Base-by-base conservation (phyloP, 176 grass and related monocot species). In the Elymus sibiricus region DNA sequence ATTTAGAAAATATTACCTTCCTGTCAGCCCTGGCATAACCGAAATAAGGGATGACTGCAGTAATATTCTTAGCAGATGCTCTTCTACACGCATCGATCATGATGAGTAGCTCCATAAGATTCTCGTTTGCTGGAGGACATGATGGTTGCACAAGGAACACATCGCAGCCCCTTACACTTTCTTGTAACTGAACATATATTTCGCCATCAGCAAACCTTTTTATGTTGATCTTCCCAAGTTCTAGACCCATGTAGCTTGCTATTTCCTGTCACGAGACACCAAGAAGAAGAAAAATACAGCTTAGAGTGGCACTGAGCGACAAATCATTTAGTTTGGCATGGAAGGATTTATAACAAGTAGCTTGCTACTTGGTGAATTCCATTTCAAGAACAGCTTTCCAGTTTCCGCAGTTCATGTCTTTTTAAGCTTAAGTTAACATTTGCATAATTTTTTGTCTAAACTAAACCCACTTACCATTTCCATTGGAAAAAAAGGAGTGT, bases 101-200 rank as follows among this genome's bases (percentile, higher is more conserved):
- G 82, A 98, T 80, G 27, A 95, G 80, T 81, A 98, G 96, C 87
- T 95, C 96, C 93, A 98, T 95, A 78, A 98, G 91, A 95, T 98
- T 98, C 87, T 98, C 96, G 60, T 98, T 98, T 89, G 93, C 93
- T 24, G 96, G 96, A 66, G 96, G 96, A 28, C 91, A 98, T 7
- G 96, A 92, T 59, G 96, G 96, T 81, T 95, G 96, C 79, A 98
- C 91, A 47, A 98, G 82, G 84, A 95, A 98, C 35, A 98, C 96
- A 90, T 98, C 90, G 42, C 96, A 95, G 70, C 93, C 96, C 70
- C 96, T 88, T 77, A 98, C 93, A 72, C 96, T 98, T 87, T 98
- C 96, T 92, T 98, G 93, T 86, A 95, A 86, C 68, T 98, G 95
- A 90, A 98, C 95, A 86, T 98, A 98, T 82, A 98, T 98, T 89